Evolutionary conservation across 495 filamentous ascomycete species (phyloP), one percentile per base, ranked within the genome.

Genomic region (Penicillium odoratum): DNA sequence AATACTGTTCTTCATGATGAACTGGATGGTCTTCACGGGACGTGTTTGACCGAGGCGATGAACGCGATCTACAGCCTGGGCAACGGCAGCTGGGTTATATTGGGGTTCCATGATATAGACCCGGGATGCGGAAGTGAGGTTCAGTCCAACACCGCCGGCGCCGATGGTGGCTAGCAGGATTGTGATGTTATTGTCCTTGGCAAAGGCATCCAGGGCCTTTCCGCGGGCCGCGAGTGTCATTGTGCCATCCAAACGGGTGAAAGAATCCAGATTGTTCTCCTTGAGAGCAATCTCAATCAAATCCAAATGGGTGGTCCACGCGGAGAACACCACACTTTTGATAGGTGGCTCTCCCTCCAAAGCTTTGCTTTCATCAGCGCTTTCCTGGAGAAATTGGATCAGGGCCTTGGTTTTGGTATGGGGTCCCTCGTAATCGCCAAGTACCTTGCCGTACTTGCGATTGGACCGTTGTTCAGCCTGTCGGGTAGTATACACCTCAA

Each of bases 51-150:
- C 94, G 18, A 98, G 80, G 16, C 94, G 88, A 68, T 98, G 94
- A 26, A 98, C 88, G 44, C 94, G 90, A 64, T 98, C 94, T 7
- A 98, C 80, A 4, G 94, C 94, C 69, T 98, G 94, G 5, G 92
- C 91, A 61, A 98, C 93, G 0, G 92, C 90, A 5, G 92, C 93
- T 2, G 94, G 94, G 69, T 98, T 98, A 69, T 91, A 98, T 62
- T 97, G 92, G 3, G 94, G 94, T 71, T 98, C 94, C 94, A 98
- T 97, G 46, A 98, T 88, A 64, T 92, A 98, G 11, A 93, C 94
- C 38, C 84, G 86, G 66, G 85, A 93, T 25, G 86, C 94, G 3
- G 87, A 77, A 0, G 92, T 97, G 25, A 98, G 79, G 65, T 98
- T 98, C 33, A 98, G 83, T 9, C 93, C 94, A 18, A 97, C 81